phyloP scores from a whole-genome alignment of 176 grass and related monocot species.

The Eleusine indica region DNA sequence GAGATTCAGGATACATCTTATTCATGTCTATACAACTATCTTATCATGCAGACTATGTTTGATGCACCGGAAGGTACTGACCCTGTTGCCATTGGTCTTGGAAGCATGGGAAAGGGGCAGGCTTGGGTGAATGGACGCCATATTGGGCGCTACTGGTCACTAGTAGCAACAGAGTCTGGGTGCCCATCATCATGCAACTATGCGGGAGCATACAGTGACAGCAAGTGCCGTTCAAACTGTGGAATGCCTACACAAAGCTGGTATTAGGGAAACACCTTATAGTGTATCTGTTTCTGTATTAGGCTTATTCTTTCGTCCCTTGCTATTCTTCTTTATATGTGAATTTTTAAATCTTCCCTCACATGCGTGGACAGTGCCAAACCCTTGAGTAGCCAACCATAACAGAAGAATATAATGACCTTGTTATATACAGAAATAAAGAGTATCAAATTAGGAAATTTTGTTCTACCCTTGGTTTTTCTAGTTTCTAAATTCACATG shows the following conservation, averaged over 20 bases:
- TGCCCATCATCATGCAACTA: slow-evolving; percentile 76
- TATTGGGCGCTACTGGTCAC: slow-evolving; percentile 87
- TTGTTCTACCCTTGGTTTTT: neutral
- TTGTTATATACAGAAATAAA: neutral
- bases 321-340: neutral
- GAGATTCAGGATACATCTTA: slow-evolving; percentile 19
- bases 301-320: slow-evolving; percentile 14
- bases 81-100: slow-evolving; percentile 79
- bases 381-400: neutral
- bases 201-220: slow-evolving; percentile 67
- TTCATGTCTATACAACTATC: slow-evolving; percentile 3
- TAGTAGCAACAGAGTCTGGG: slow-evolving; percentile 69
- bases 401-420: slow-evolving; percentile 4
- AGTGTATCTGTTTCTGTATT: neutral
- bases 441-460: slow-evolving; percentile 18
- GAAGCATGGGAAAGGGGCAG: slow-evolving; percentile 97
- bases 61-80: slow-evolving; percentile 73
- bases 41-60: slow-evolving; percentile 65
- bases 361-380: neutral
- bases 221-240: slow-evolving; percentile 84
- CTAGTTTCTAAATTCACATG: neutral
- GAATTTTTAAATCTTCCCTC: slow-evolving; percentile 14
- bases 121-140: slow-evolving; percentile 89
- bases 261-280: slow-evolving; percentile 42
- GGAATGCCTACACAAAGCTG: slow-evolving; percentile 90